Conservation (phyloP, 2,329 filamentous ascomycete species). For the Fusarium musae region DNA sequence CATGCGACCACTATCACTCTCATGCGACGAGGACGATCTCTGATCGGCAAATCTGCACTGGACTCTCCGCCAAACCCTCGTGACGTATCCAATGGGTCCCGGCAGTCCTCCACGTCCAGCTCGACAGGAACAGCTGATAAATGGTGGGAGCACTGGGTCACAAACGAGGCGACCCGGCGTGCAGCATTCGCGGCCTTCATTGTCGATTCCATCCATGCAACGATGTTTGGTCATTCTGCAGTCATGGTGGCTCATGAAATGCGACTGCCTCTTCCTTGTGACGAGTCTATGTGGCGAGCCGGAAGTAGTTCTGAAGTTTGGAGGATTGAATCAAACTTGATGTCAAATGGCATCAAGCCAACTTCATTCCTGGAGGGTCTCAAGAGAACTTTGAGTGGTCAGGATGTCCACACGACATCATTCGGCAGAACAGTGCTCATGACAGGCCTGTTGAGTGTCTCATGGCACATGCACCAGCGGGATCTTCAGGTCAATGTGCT, state of each 20-base stretch:
- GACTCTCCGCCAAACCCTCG: conserved; percentile 84
- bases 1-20: conserved; percentile 95
- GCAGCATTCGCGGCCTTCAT: conserved; percentile 95
- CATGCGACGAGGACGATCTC: conserved; percentile 91
- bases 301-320: conserved; percentile 88
- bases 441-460: conserved; percentile 91
- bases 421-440: conserved; percentile 95
- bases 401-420: conserved; percentile 88
- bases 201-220: conserved; percentile 94
- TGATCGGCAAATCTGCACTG: conserved; percentile 85
- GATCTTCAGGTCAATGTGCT: conserved; percentile 92
- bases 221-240: conserved; percentile 97
- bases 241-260: conserved; percentile 98
- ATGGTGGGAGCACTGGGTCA: conserved; percentile 97
- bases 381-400: conserved; percentile 87
- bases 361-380: conserved; percentile 90
- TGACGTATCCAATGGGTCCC: conserved; percentile 66
- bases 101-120: conserved; percentile 71
- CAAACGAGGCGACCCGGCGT: conserved; percentile 87
- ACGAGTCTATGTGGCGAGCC: conserved; percentile 92
- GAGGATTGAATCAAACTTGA: conserved; percentile 81
- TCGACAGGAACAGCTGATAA: conserved; percentile 79
- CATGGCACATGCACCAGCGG: conserved; percentile 97
- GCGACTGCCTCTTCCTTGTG: conserved; percentile 88
- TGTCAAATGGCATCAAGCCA: conserved; percentile 83